Evolutionary conservation across 2,329 filamentous ascomycete species (phyloP).

Genomic region (Tothia fuscella): DNA sequence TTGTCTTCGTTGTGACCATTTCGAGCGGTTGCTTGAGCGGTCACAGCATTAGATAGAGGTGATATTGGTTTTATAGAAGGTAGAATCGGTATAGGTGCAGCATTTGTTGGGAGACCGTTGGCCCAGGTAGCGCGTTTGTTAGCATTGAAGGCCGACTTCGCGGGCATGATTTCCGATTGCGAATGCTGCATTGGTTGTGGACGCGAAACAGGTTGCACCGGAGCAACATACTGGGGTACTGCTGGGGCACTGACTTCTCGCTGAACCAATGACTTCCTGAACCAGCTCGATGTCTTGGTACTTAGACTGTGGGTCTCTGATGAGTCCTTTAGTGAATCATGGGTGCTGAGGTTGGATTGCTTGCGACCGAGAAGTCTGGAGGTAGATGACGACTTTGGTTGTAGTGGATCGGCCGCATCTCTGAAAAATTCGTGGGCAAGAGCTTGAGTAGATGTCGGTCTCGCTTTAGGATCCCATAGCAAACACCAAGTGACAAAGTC

Average conservation of each 20-base stretch:
- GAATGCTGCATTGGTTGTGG: constrained; percentile 31
- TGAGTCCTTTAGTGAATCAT: constrained; percentile 50
- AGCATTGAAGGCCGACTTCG: constrained; percentile 32
- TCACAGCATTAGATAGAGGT: constrained; percentile 88
- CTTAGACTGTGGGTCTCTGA: constrained; percentile 47
- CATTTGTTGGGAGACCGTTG: constrained; percentile 61
- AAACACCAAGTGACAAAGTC: constrained; percentile 97
- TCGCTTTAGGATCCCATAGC: constrained; percentile 93
- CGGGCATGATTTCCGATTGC: not conserved
- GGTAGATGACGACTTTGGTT: constrained; percentile 91
- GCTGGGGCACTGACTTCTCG: constrained; percentile 58
- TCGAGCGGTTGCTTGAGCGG: constrained; percentile 56
- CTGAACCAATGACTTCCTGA: constrained; percentile 84
- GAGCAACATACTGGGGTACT: constrained; percentile 37
- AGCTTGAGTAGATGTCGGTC: constrained; percentile 89
- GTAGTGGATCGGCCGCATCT: constrained; percentile 81
- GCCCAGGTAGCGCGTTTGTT: constrained; percentile 89
- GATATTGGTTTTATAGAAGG: constrained; percentile 92
- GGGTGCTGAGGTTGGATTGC: constrained; percentile 67
- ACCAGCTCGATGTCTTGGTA: constrained; percentile 83
- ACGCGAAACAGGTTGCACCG: constrained; percentile 20
- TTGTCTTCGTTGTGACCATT: too few relatives aligned
- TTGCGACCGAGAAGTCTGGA: constrained; percentile 79
- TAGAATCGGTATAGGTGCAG: constrained; percentile 87
- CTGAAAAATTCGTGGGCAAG: constrained; percentile 88